Evolutionary conservation across 345 rosid genomes (phyloP).

Genomic region (Eucalyptus polyanthemos): DNA sequence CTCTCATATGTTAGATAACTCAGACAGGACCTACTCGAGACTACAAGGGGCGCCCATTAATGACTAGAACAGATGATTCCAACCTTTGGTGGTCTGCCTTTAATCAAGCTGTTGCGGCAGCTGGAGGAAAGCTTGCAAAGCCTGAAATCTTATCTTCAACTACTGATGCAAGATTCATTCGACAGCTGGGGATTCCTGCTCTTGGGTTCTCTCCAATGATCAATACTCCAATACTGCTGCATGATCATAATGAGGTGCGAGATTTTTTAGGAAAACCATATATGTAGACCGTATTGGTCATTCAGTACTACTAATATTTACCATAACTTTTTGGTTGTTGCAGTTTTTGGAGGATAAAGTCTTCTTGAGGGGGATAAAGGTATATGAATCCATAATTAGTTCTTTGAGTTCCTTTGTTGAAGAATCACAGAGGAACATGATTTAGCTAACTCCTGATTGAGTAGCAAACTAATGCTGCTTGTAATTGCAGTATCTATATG

Average conservation of each 20-base stretch:
- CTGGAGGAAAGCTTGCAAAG: constrained; percentile 67
- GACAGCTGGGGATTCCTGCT: constrained; percentile 62
- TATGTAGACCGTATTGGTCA: neutral
- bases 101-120: constrained; percentile 53
- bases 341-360: constrained; percentile 64
- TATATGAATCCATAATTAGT: constrained; percentile 63
- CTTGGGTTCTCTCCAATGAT: constrained; percentile 87
- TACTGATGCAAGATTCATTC: constrained; percentile 65
- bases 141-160: constrained; percentile 90
- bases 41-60: constrained; percentile 36
- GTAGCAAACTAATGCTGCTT: neutral
- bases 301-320: neutral
- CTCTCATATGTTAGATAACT: constrained; percentile 19
- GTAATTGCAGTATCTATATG: neutral
- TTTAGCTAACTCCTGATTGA: neutral
- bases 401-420: constrained; percentile 53
- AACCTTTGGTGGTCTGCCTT: constrained; percentile 92
- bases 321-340: neutral
- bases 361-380: constrained; percentile 70
- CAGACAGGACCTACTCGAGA: constrained; percentile 58
- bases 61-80: constrained; percentile 59
- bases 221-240: constrained; percentile 71
- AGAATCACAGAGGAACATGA: constrained; percentile 8
- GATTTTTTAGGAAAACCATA: neutral
- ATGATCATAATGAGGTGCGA: constrained; percentile 83